Conservation (phyloP, 441 rosid genomes). For the Populus hybrid region DNA sequence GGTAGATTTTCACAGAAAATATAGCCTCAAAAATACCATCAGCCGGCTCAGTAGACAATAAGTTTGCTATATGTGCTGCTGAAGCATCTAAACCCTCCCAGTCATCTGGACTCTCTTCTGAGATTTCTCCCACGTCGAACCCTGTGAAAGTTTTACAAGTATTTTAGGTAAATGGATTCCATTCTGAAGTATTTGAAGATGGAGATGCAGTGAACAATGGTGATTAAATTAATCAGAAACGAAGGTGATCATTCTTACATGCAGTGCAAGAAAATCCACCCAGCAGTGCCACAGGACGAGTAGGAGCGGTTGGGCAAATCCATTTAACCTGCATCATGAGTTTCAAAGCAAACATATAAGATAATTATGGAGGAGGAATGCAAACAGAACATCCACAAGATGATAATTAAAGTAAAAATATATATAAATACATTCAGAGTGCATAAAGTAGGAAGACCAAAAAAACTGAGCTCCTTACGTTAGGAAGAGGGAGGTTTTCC, state of each 20-base stretch:
- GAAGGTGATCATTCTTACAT: conserved; percentile 42
- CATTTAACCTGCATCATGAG: conserved; percentile 72
- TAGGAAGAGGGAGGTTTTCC: conserved; percentile 87
- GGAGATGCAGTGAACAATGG: background rate
- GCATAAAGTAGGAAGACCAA: background rate
- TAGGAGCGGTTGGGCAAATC: conserved; percentile 98
- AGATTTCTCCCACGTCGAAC: conserved; percentile 82
- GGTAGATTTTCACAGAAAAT: background rate
- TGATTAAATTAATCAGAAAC: background rate
- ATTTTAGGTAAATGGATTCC: background rate
- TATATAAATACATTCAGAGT: background rate
- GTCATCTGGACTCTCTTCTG: conserved; percentile 76
- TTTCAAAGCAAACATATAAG: conserved; percentile 7
- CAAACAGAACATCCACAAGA: background rate
- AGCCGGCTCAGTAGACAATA: conserved; percentile 84
- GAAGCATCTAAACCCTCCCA: conserved; percentile 86
- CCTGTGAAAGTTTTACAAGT: conserved; percentile 40
- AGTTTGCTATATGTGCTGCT: conserved; percentile 80
- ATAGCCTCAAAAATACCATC: conserved; percentile 50
- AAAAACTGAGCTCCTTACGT: conserved; percentile 45
- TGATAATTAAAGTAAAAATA: background rate
- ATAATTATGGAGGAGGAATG: background rate
- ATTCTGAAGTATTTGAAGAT: background rate
- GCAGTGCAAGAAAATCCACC: conserved; percentile 95
- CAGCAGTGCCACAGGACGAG: conserved; percentile 65